Base-by-base conservation (phyloP, 495 filamentous ascomycete species). In the Pseudoneurospora amorphoporcata region DNA sequence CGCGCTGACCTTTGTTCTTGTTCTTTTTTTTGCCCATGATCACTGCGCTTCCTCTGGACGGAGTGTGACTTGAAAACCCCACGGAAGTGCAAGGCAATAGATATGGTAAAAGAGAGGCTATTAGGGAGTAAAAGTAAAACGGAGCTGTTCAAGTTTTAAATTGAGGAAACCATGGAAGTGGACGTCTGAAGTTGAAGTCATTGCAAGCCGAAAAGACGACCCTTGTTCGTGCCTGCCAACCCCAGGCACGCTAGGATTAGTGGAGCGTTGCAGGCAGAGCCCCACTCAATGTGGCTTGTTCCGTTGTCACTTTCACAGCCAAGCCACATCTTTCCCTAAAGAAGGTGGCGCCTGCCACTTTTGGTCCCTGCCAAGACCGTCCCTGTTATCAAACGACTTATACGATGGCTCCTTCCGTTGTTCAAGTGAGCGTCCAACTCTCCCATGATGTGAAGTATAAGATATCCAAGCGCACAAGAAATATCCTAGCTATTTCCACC, bases 11-110 rank as follows among this genome's bases (percentile, higher is more conserved):
- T 61, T 58, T 76, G 39, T 76, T 61, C 53, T 61, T 79, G 32
- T 79, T 80, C 47, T 73, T 77, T 65, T 79, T 80, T 71, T 75
- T 80, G 2, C 74, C 74, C 78, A 80, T 80, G 47, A 6, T 45
- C 69, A 72, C 43, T 8, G 35, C 32, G 68, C 5, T 38, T 43
- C 42, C 19, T 43, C 53, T 61, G 53, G 38, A 39, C 19, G 19
- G n/a, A 16, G 9, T 69, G 2, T 65, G 43, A 58, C 39, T 8
- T 14, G 70, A n/a, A 47, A 68, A 29, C 29, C 1, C 6, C 53
- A 61, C 53, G 14, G 53, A 61, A 35, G 29, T 61, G 53, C 53
- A 61, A 16, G 6, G 12, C 12, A 35, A 17, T 35, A 17, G 0
- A 7, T 0, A 32, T 35, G 53, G 47, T 16, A 32, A 61, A 61